Evolutionary conservation across 2,329 filamentous ascomycete genomes (phyloP).

Genomic region (Monosporascus sp.): DNA sequence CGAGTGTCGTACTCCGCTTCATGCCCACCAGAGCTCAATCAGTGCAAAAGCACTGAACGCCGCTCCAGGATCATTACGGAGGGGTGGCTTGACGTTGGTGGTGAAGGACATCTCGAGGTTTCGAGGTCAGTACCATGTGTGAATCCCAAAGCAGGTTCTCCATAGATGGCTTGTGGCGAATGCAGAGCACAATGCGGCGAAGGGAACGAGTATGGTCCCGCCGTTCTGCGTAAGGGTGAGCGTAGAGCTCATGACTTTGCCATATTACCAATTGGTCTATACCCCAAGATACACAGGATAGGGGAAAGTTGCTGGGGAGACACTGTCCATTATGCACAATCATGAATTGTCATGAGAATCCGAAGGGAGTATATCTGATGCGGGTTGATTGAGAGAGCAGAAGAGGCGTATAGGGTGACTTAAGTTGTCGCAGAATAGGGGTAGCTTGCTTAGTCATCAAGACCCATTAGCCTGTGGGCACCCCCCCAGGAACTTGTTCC

Average conservation of each 20-base stretch:
- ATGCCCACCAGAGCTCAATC: conserved; percentile 9
- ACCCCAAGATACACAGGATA: conserved; percentile 20
- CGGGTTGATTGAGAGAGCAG: too few species aligned
- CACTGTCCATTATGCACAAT: too few species aligned
- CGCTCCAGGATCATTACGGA: conserved; percentile 13
- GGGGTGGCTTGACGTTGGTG: conserved; percentile 21
- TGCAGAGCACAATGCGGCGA: conserved; percentile 27
- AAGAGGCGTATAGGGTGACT: too few species aligned
- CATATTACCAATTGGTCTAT: conserved; percentile 29
- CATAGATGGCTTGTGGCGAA: conserved; percentile 16
- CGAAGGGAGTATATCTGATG: too few species aligned
- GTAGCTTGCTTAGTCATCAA: too few species aligned
- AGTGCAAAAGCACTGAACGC: conserved; percentile 3
- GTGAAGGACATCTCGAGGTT: conserved; percentile 18
- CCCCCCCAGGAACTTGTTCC: too few species aligned
- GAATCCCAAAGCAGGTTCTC: conserved; percentile 13
- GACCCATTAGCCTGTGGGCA: too few species aligned
- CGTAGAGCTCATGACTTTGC: conserved; percentile 24
- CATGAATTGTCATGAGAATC: too few species aligned
- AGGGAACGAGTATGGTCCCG: conserved; percentile 29
- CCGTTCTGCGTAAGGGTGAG: conserved; percentile 24
- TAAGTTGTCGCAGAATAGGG: too few species aligned
- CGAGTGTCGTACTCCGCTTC: not conserved
- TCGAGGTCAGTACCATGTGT: conserved; percentile 9
- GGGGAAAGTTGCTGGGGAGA: too few species aligned